Base-by-base conservation (phyloP, 371 early-diverging fungal genomes). In the Phascolomyces articulosus region DNA sequence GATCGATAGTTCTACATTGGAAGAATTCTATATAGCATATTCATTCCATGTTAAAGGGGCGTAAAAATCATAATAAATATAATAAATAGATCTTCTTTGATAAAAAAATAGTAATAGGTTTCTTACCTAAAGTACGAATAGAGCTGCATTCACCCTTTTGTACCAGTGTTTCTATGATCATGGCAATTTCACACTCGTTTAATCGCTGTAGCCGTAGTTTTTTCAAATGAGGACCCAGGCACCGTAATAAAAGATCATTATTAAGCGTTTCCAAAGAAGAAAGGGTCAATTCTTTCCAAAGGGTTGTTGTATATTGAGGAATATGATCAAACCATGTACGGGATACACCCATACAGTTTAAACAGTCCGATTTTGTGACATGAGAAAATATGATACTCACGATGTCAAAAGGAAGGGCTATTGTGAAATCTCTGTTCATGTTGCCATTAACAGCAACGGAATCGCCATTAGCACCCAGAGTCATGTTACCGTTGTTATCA, bases 381-480 rank as follows among this genome's bases (percentile, higher is more conserved):
- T 51, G 24, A 51, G 51, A 51, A 24, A 51, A 51, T 0, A 51
- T 51, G 0, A 11, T 15, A 51, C 51, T 4, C 13, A 51, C 51
- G 23, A 51, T 51, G 51, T 51, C 51, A 24, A 23, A 51, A 10
- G 51, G 51, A 9, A 51, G 21, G 41, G 38, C 4, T 38, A 10
- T 20, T 38, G 27, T 29, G 11, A 63, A 63, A 63, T 54, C 20
- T n/a, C n/a, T 54, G 20, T 54, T 13, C 23, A 62, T 26, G 23
- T 2, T 34, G 34, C 31, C 20, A 55, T 40, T 41, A 47, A 21
- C n/a, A 29, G 9, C 1, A 55, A 24, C 9, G 31, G 62, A 40
- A 40, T 18, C 16, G 58, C 4, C 44, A n/a, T 16, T 15, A 44
- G 8, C 44, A 44, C 1, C 44, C 4, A 44, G 44, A 4, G 44